Evolutionary conservation across 2,329 filamentous ascomycete genomes (phyloP).

Genomic region (Xylaria arbuscula): DNA sequence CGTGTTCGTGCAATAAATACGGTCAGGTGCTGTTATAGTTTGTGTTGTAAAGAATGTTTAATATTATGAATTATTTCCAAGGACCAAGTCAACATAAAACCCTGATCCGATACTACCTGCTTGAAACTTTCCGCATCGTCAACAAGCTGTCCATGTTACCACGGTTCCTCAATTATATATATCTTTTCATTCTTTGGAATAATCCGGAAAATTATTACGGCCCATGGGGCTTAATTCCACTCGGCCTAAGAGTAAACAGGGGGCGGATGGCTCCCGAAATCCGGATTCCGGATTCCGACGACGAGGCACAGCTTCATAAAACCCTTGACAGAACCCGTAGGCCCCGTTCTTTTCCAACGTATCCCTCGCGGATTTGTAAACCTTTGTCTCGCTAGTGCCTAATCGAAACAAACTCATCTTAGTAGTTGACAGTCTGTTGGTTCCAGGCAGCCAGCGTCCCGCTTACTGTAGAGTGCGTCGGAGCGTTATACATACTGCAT

Average conservation of each 20-base stretch:
- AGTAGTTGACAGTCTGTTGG: neutral
- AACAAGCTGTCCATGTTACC: neutral
- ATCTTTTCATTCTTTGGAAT: neutral
- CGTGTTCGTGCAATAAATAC: neutral
- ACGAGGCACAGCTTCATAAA: neutral
- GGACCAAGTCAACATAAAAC: neutral
- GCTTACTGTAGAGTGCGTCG: neutral
- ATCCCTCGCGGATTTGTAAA: neutral
- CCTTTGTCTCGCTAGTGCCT: neutral
- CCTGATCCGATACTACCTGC: neutral
- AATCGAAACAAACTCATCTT: neutral
- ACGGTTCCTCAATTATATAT: conserved; percentile 13
- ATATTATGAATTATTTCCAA: neutral
- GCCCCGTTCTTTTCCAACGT: neutral
- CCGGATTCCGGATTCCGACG: conserved; percentile 33
- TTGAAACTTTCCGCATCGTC: neutral
- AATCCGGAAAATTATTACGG: neutral
- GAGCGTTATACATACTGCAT: neutral
- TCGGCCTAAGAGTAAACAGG: neutral
- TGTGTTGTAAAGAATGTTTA: neutral
- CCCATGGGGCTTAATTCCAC: neutral
- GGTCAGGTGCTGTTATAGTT: neutral
- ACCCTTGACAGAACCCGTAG: neutral
- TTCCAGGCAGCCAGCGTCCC: neutral
- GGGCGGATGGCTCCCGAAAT: conserved; percentile 12